Percentiles rank a stretch among this genome's conserved stretches.
Evolutionary conservation across 805 yeast genomes (phyloP).

Genomic region (Cyberlindnera suaveolens): DNA sequence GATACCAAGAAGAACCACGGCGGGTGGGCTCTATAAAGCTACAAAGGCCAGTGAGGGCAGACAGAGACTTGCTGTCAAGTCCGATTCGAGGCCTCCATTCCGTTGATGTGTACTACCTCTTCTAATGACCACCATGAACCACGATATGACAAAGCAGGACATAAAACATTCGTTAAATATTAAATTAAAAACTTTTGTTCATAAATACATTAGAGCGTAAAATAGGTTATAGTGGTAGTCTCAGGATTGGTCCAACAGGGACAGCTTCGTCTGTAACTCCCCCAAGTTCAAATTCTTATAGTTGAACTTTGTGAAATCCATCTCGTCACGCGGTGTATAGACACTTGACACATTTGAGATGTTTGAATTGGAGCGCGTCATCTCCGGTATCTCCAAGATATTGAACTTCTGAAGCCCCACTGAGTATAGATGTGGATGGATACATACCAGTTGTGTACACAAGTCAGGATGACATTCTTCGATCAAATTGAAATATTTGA

Average conservation of each 20-base stretch:
- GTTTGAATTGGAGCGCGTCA: constrained; percentile 20
- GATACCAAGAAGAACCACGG: constrained; percentile 5
- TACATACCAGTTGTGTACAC: constrained; percentile 14
- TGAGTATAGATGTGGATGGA: constrained; percentile 19
- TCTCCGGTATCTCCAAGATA: constrained; percentile 16
- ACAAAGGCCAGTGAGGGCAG: constrained; percentile 19
- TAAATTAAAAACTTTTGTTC: not conserved
- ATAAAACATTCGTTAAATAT: not conserved
- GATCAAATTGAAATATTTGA: constrained; percentile 18
- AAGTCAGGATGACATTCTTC: constrained; percentile 13
- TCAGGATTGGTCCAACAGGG: constrained; percentile 6
- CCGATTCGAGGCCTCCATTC: constrained; percentile 21
- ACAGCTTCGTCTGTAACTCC: constrained; percentile 17
- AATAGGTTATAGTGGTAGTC: not conserved
- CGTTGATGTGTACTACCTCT: constrained; percentile 5
- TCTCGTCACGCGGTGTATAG: constrained; percentile 10
- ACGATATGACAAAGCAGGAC: not conserved
- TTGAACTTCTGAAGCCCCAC: constrained; percentile 16
- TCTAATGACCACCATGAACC: too few species aligned
- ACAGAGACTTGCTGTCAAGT: constrained; percentile 10
- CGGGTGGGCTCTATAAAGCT: constrained; percentile 16
- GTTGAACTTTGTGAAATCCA: constrained; percentile 11
- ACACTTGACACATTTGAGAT: constrained; percentile 7
- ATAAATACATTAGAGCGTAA: not conserved
- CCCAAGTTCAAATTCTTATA: constrained; percentile 15